These are phyloP conservation scores for Phytophthora melonis DNA, from an alignment of 352 stramenopile genomes.

Conservation along the genomic window DNA sequence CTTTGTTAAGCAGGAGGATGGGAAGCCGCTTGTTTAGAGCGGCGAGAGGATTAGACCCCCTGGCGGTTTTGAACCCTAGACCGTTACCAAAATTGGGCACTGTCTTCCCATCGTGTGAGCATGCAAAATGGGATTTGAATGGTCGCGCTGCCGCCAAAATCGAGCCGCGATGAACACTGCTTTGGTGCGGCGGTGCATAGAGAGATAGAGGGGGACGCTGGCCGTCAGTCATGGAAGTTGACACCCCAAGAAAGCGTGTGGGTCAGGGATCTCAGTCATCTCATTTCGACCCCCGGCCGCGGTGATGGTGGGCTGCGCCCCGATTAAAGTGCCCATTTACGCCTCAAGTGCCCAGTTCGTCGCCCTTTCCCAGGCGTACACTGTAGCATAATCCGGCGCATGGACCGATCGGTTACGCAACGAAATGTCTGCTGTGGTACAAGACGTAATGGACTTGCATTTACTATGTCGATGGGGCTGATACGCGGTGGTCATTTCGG, in stretches of 20 bases:
- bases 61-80: not conserved
- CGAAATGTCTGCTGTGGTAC: conserved; percentile 1
- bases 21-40: conserved; percentile 1
- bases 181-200: too few species aligned
- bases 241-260: too few species aligned
- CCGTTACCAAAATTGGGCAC: too few species aligned
- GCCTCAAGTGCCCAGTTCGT: not conserved
- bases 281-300: too few species aligned
- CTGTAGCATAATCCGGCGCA: not conserved
- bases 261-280: too few species aligned
- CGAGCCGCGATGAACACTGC: too few species aligned
- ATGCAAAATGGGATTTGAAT: not conserved
- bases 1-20: not conserved
- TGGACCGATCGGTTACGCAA: not conserved
- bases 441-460: not conserved
- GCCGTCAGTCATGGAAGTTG: too few species aligned
- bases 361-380: not conserved
- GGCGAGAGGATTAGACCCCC: not conserved
- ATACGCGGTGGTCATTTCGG: not conserved
- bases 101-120: not conserved
- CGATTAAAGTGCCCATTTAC: not conserved
- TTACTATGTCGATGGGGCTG: not conserved
- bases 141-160: too few species aligned
- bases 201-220: too few species aligned
- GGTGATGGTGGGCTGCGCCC: not conserved